These are phyloP conservation scores for Thraustochytrium sp. DNA, from an alignment of 352 stramenopile species.

Conservation along the genomic window DNA sequence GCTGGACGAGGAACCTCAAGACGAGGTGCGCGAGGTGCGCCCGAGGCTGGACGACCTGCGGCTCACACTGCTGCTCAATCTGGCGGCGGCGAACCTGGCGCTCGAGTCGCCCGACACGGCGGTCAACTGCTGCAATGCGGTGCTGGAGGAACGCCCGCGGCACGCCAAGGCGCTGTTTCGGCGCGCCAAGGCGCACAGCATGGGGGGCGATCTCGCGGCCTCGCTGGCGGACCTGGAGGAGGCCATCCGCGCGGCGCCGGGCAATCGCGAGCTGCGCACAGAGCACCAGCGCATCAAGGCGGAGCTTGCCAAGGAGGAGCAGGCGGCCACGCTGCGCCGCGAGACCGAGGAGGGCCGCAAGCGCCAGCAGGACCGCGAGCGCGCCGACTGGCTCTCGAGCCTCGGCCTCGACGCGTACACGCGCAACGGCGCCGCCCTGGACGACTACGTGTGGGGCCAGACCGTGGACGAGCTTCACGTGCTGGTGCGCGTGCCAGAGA, in stretches of 20 bases:
- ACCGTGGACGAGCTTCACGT: not conserved
- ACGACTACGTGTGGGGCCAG: slow-evolving; percentile 5
- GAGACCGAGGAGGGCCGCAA: not conserved
- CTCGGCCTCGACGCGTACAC: not conserved
- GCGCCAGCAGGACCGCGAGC: not conserved
- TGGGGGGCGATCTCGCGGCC: not conserved
- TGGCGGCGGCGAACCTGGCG: not conserved
- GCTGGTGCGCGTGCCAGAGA: not conserved
- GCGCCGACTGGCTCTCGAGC: not conserved
- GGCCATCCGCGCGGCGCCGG: not conserved
- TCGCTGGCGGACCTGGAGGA: not conserved
- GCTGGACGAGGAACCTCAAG: not conserved
- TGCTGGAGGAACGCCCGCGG: slow-evolving; percentile 10
- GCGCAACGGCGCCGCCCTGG: not conserved
- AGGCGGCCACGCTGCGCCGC: not conserved
- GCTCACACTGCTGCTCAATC: slow-evolving; percentile 4
- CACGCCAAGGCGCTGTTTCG: slow-evolving; percentile 32
- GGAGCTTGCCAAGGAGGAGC: not conserved
- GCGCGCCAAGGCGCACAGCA: slow-evolving; percentile 2
- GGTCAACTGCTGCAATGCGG: slow-evolving; percentile 42
- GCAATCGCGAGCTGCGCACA: not conserved
- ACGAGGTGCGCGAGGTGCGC: not conserved
- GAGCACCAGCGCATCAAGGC: slow-evolving; percentile 4
- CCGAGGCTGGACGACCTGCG: not conserved
- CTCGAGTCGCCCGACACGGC: slow-evolving; percentile 9